Base-by-base conservation (phyloP, 2,329 filamentous ascomycete species). In the Scedosporium apiospermum region DNA sequence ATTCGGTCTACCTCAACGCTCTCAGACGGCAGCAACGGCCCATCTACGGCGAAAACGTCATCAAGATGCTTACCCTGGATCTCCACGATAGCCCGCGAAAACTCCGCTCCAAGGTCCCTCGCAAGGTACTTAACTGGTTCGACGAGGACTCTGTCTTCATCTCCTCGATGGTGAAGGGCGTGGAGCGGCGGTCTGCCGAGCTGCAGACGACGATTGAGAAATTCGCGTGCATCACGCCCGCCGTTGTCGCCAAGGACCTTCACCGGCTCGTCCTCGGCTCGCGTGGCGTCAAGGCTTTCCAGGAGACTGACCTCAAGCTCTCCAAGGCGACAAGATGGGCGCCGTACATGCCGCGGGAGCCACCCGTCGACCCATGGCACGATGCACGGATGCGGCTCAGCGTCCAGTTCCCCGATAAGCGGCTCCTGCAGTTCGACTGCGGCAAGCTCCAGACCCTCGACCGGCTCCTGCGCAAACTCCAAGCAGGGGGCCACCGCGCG, bases 351-450 rank as follows among this genome's bases (percentile, higher is more conserved):
- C 82, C 83, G 7, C 81, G 82, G 65, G 78, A 82, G 67, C 71
- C 82, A 9, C 79, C 82, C 0, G 74, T 80, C 1, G 93, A 99
- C 70, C 91, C 93, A 0, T 97, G 95, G 82, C 95, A 99, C 68
- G 91, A 96, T 74, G 86, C 93, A 14, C 90, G 93, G 18, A 95
- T 96, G 83, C 88, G 92, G 23, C 81, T 96, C 16, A 96, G 91
- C 3, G 97, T 99, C 65, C 95, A 96, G 55, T 99, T 99, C 72
- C 95, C 96, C 0, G 95, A 99, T 73, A 96, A 93, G 72, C 85
- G 95, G 42, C 84, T 99, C n/a, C 79, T 99, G 0, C 93, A 99
- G 72, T 99, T 96, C 73, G 95, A 99, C 74, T 98, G 95, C 70
- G 95, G 95, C 68, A 99, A 99, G 74, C 83, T 99, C 3, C 95